A percentile compares a stretch with the other conserved stretches of the same genome.
Evolutionary conservation across 169 alveolate species (phyloP).

Genomic region (Amoebophrya sp.): DNA sequence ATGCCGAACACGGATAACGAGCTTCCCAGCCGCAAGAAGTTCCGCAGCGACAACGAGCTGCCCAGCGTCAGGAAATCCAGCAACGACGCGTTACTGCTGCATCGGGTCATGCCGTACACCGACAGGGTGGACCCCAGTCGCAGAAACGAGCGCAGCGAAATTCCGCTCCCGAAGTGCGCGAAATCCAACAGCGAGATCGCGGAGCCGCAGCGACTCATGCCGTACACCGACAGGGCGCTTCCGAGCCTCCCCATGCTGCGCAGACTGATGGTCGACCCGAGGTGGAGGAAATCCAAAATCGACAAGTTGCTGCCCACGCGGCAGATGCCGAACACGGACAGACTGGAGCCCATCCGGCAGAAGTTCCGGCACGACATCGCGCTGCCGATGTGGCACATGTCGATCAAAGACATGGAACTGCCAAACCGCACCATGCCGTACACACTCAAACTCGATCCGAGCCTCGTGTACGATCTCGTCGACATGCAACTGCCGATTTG

Average conservation of each 20-base stretch:
- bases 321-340: not conserved
- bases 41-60: not conserved
- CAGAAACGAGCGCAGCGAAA: conserved; percentile 10
- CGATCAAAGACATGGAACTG: conserved; percentile 22
- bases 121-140: conserved; percentile 28
- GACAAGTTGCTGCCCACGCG: not conserved
- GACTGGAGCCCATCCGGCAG: not conserved
- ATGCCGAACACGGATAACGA: conserved; percentile 46
- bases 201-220: conserved; percentile 6
- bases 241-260: conserved; percentile 10
- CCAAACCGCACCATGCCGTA: conserved; percentile 30
- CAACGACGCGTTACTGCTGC: not conserved
- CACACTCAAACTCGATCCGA: conserved; percentile 5
- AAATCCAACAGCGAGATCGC: not conserved
- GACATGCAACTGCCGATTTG: not conserved
- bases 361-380: not conserved
- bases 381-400: not conserved
- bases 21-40: conserved; percentile 41
- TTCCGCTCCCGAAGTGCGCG: conserved; percentile 26
- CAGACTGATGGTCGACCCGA: not conserved
- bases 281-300: not conserved
- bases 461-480: not conserved
- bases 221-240: conserved; percentile 23
- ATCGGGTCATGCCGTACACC: conserved; percentile 23
- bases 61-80: conserved; percentile 37